Percentiles rank a stretch among this genome's conserved stretches.
Evolutionary conservation across 768 basidiomycete genomes (phyloP).

Genomic region (Pulveroboletus ravenelii): DNA sequence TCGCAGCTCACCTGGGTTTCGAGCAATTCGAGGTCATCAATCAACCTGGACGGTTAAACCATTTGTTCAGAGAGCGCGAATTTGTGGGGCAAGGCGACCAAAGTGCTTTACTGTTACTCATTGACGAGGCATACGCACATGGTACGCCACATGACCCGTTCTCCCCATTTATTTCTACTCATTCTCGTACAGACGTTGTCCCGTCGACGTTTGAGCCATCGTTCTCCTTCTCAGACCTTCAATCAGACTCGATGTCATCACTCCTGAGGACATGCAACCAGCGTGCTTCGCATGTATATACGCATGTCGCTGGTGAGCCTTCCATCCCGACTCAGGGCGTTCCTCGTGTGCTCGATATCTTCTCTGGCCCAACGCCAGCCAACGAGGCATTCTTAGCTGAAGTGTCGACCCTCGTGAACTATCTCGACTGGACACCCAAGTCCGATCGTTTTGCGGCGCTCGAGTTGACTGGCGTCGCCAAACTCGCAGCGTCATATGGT

Average conservation of each 20-base stretch:
- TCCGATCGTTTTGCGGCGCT: constrained; percentile 60
- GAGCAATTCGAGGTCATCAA: constrained; percentile 56
- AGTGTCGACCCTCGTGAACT: constrained; percentile 46
- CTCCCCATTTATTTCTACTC: not conserved
- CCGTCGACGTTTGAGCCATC: constrained; percentile 47
- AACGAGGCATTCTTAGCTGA: constrained; percentile 39
- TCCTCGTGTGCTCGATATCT: constrained; percentile 37
- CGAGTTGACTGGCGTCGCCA: constrained; percentile 48
- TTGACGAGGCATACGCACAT: constrained; percentile 51
- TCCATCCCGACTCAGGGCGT: constrained; percentile 28
- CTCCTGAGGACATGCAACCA: constrained; percentile 55
- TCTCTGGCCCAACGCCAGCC: constrained; percentile 37
- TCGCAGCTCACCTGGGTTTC: constrained; percentile 69
- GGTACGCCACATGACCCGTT: constrained; percentile 37
- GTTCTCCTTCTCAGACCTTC: constrained; percentile 37
- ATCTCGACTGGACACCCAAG: constrained; percentile 33
- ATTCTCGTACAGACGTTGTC: constrained; percentile 44
- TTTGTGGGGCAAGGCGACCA: constrained; percentile 56
- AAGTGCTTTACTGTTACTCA: constrained; percentile 49
- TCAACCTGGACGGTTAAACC: constrained; percentile 20
- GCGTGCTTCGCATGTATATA: constrained; percentile 55
- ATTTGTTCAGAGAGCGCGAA: constrained; percentile 31
- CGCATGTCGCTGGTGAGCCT: constrained; percentile 45
- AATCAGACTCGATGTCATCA: constrained; percentile 38
- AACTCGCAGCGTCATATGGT: constrained; percentile 46